Base-by-base conservation (phyloP, 225 moss, liverwort and hornwort genomes). In the Pseudoscleropodium purum region DNA sequence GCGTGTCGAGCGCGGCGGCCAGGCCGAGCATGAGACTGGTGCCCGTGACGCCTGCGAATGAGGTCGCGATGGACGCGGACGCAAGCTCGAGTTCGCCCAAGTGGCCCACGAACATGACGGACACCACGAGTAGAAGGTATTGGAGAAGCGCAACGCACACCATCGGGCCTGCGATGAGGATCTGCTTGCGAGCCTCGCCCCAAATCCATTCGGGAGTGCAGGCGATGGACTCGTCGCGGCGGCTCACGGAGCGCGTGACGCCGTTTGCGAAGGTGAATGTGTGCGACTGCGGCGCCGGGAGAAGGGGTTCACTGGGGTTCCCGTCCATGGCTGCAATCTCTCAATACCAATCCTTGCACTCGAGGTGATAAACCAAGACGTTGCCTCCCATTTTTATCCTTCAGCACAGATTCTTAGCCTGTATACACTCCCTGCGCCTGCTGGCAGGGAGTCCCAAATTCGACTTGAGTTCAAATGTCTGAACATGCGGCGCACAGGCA, bases 101-200 rank as follows among this genome's bases (percentile, higher is more conserved):
- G 90, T 96, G 97, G 23, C 97, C 97, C 56, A 97, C 97, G 89
- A 97, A 95, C 97, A 97, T 97, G 30, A 92, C 86, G 1, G 97
- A 95, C 13, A 92, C 86, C 47, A 96, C 93, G 27, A 93, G 90
- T 52, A 96, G 81, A 5, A 94, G 88, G 66, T 92, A 96, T 5
- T 94, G 92, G 18, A 95, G 81, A 10, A 97, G 80, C 64, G 88
- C 89, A 37, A 94, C 94, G 56, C 90, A 88, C 57, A 95, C 91
- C 95, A 96, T 95, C 17, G 97, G 97, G 41, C 89, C 94, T 6
- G 96, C 96, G 52, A 97, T 85, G 79, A 69, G 76, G 5, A 96
- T 54, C 73, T 96, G 95, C 81, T 81, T 90, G 65, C 43, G 47
- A 18, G 88, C 70, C 93, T 97, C 97, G 52, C 84, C 73, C 88